Percentiles rank a stretch among this genome's conserved stretches.
Conservation (phyloP, 176 grass and related monocot genomes). For the Oryza meridionalis region DNA sequence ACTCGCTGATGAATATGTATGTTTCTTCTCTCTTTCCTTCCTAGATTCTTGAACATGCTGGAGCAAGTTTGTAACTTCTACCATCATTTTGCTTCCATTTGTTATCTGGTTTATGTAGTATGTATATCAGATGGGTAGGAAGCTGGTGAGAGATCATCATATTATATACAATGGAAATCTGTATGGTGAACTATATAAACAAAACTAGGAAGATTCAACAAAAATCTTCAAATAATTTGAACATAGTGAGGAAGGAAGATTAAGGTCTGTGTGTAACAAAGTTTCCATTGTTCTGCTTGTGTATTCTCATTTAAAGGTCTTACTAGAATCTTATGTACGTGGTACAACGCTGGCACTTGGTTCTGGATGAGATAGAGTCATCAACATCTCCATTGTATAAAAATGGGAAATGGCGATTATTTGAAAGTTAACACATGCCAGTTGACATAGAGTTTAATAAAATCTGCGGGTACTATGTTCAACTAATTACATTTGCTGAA, state of each 20-base stretch:
- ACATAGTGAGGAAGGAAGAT: background rate
- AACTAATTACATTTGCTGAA: constrained; percentile 3
- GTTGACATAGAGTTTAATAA: background rate
- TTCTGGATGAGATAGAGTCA: background rate
- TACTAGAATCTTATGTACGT: constrained; percentile 11
- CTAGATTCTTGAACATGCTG: constrained; percentile 1
- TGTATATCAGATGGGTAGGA: constrained; percentile 31
- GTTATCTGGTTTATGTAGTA: constrained; percentile 2
- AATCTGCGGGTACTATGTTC: background rate
- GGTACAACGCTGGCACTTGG: background rate
- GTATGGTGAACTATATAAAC: background rate
- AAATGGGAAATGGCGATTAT: background rate
- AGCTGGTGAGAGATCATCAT: constrained; percentile 1
- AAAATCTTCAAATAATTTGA: background rate
- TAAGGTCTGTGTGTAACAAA: background rate
- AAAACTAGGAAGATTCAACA: background rate
- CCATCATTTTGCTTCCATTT: constrained; percentile 5
- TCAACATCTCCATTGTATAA: background rate
- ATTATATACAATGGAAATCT: background rate
- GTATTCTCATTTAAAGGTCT: background rate
- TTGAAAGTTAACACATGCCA: background rate
- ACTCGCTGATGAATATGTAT: background rate
- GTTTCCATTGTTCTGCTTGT: background rate
- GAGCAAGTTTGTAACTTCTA: background rate
- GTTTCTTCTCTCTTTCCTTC: background rate